Base-by-base conservation (phyloP, 2,329 filamentous ascomycete species). In the Zelopaecilomyces penicillatus region DNA sequence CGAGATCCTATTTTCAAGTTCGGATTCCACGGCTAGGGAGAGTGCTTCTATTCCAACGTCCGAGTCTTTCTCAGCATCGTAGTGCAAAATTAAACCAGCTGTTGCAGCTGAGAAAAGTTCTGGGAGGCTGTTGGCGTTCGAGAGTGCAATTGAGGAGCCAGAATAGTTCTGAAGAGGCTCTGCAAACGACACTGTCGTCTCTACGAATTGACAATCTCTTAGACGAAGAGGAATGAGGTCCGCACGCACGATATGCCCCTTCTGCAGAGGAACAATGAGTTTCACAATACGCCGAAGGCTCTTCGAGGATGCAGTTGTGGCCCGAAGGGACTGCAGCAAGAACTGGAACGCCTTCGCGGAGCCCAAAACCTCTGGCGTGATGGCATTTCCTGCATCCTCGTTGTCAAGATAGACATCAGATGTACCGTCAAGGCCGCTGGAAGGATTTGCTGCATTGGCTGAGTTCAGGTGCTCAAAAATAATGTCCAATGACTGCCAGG, bases 311-410 rank as follows among this genome's bases (percentile, higher is more conserved):
- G 31, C 38, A 38, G 36, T n/a, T 38, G 42, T 30, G 27, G 35
- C 34, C 6, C 11, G 4, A 11, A 42, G 39, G 32, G 38, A 46
- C 37, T 42, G 39, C 5, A 42, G 38, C 9, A 46, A 30, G 33
- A 46, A 46, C 31, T 45, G 31, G 33, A 46, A 42, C n/a, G 19
- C 19, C 26, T 26, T 43, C 10, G 33, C 19, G 5, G 41, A 36
- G 11, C 26, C 32, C n/a, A 43, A 37, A 12, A 28, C 27, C 32
- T 43, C 26, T 27, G 32, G 7, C 19, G 29, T 28, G 5, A 29
- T n/a, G n/a, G n/a, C n/a, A n/a, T 29, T 6, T 6, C 26, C 30
- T 37, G 35, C 27, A 27, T 6, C 26, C n/a, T 5, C 8, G 77
- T 81, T 51, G 57, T 78, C 9, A 73, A 74, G 28, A n/a, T n/a